Evolutionary conservation across 2,329 filamentous ascomycete genomes (phyloP).

Genomic region (Penicillium sp.): DNA sequence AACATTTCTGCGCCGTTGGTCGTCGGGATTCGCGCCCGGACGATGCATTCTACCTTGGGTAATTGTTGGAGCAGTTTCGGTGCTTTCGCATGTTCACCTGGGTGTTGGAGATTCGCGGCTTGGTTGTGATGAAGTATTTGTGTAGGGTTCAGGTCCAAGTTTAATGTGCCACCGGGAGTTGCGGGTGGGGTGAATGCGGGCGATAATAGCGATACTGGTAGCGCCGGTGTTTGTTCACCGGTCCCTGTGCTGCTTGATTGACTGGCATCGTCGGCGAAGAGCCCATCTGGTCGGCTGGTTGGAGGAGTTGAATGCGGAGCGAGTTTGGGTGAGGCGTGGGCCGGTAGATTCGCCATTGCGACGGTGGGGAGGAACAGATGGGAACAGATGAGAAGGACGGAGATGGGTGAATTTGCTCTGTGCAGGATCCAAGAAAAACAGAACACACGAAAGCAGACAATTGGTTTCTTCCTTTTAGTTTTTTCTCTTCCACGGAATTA

Average conservation of each 20-base stretch:
- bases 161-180: constrained; percentile 41
- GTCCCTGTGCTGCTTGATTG: constrained; percentile 21
- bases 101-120: constrained; percentile 25
- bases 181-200: constrained; percentile 52
- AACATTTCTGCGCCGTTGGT: constrained; percentile 94
- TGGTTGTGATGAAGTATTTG: constrained; percentile 30
- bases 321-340: constrained; percentile 53
- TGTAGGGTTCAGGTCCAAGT: constrained; percentile 27
- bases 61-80: constrained; percentile 73
- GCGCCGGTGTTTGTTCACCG: constrained; percentile 44
- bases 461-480: neutral
- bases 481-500: neutral
- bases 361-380: constrained; percentile 10
- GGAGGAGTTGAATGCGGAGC: constrained; percentile 36
- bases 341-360: constrained; percentile 56
- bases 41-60: constrained; percentile 87
- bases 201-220: constrained; percentile 55
- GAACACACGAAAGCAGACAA: neutral
- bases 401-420: neutral
- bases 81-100: constrained; percentile 50
- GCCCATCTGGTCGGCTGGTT: constrained; percentile 13
- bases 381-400: no score
- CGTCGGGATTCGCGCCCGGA: constrained; percentile 91
- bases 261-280: constrained; percentile 19
- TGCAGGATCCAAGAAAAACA: neutral